Percentiles rank a stretch among this genome's conserved stretches.
Conservation (phyloP, 768 basidiomycete genomes). For the Lyophyllum decastes region DNA sequence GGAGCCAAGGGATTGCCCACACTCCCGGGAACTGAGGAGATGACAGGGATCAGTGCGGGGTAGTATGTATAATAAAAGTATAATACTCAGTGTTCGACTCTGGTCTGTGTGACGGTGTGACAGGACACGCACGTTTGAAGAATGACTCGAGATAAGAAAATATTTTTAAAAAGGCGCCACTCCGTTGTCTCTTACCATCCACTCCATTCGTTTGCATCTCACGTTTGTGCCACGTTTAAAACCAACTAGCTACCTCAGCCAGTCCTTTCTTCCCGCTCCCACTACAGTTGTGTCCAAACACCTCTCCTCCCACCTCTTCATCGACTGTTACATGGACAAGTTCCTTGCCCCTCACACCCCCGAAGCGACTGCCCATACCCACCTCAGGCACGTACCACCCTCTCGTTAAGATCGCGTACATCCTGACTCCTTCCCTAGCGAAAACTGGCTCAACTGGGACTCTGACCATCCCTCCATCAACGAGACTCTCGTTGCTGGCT, state of each 20-base stretch:
- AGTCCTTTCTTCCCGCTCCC: slow-evolving; percentile 12
- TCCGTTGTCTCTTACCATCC: slow-evolving; percentile 4
- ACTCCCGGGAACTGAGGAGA: neutral
- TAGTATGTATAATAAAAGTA: neutral
- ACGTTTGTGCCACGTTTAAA: slow-evolving; percentile 28
- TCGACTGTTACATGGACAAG: slow-evolving; percentile 54
- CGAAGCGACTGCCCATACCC: slow-evolving; percentile 71
- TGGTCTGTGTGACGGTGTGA: slow-evolving; percentile 14
- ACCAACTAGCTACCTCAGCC: slow-evolving; percentile 4
- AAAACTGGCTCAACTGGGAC: slow-evolving; percentile 72
- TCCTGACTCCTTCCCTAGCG: slow-evolving; percentile 39
- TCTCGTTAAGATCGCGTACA: neutral
- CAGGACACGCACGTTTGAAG: slow-evolving; percentile 29
- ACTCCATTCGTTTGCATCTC: slow-evolving; percentile 21
- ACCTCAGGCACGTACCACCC: slow-evolving; percentile 56
- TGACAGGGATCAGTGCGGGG: neutral
- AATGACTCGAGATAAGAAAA: slow-evolving; percentile 17
- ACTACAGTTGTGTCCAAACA: neutral
- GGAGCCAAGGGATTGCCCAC: slow-evolving; percentile 8
- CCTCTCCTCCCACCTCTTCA: slow-evolving; percentile 8
- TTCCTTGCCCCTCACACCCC: slow-evolving; percentile 74
- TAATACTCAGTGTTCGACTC: neutral
- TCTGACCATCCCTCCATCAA: slow-evolving; percentile 67
- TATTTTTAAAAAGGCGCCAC: slow-evolving; percentile 2
- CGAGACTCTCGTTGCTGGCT: slow-evolving; percentile 74